Base-by-base conservation (phyloP, 2,329 filamentous ascomycete species). In the Colletotrichum gloeosporioides region DNA sequence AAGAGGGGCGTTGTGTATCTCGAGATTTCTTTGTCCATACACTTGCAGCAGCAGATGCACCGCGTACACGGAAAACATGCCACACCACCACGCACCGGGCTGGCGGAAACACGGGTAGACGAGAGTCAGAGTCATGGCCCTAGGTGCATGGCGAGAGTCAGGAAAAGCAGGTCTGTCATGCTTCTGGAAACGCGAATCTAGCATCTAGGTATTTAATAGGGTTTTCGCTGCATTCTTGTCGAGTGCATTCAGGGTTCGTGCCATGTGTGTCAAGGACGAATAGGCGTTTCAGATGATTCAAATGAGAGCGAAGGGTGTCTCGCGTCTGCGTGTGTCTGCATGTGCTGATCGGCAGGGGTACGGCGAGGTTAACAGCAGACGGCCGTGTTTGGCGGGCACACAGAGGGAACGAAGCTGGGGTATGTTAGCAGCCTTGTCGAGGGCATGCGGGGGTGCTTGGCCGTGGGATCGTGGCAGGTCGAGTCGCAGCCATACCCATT, bases 281-380 rank as follows among this genome's bases (percentile, higher is more conserved):
- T 65, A 36, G 32, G 73, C 59, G 73, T 76, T 76, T 73, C 70
- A 73, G 64, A 76, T 61, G 70, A 34, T 18, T 59, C 57, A 73
- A 49, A 64, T 36, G 57, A 49, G 69, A 66, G 34, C 53, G 57
- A 69, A 32, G 57, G 70, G 39, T 69, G 57, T 63, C 39, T 65
- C 27, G 64, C 34, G 32, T 57, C 34, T 55, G 25, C 39, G 59
- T 59, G 34, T 70, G 44, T 25, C 44, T 53, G 55, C 55, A 55
- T 64, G 65, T 73, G 71, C 27, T 61, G 70, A 62, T 68, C 53
- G 16, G 44, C 61, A 22, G 55, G 29, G 70, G 70, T 61, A 68
- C 70, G 63, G 16, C 22, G 57, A 59, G 59, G 31, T 36, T 69
- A 69, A 69, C 64, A n/a, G 29, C 18, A 29, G 27, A 6, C 9